Evolutionary conservation across 768 basidiomycete species (phyloP), one percentile per base, ranked within the genome.

Genomic region (Leccinum longicurvipes): DNA sequence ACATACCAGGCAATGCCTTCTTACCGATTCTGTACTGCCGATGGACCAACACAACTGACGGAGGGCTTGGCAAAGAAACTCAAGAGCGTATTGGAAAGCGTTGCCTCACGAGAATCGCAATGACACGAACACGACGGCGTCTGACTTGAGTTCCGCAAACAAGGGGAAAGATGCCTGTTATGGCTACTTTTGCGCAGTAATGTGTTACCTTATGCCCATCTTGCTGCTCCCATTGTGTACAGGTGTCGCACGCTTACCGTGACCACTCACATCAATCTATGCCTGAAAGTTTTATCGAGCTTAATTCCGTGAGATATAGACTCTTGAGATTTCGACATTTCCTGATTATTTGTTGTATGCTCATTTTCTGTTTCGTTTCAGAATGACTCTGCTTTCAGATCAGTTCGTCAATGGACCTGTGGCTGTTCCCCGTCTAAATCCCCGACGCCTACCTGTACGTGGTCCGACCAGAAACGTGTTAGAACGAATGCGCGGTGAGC

Each of bases 1-100:
- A 93, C 90, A 2, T 93, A 92, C 61, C 82, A 88, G 63, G 78
- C 86, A 6, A 92, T 93, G 91, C 89, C 90, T 0, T 79, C 91
- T 7, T 93, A 93, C 68, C 82, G 91, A 19, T 57, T 92, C 17
- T 91, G 87, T 70, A 93, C 91, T 1, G 69, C 80, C 11, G 87
- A 91, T 56, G 91, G 91, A 3, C 71, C 88, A 0, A 77, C 79
- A 1, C 81, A 82, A 55, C 77, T 93, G 49, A 89, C 89, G 0
- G 81, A 83, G 6, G 89, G 87, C 3, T 75, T 92, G 9, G 77
- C 81, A 34, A 65, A 68, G 58, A 76, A 78, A 39, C 76, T 90
- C 60, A 71, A 62, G 54, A 64, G 52, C 46, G 48, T 75, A 17
- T 67, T 85, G n/a, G 68, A 71, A 29, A 61, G 60, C 21, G 67